Evolutionary conservation across 257 asterid genomes (phyloP), one percentile per base, ranked within the genome.

Genomic region (Nicotiana sylvestris): DNA sequence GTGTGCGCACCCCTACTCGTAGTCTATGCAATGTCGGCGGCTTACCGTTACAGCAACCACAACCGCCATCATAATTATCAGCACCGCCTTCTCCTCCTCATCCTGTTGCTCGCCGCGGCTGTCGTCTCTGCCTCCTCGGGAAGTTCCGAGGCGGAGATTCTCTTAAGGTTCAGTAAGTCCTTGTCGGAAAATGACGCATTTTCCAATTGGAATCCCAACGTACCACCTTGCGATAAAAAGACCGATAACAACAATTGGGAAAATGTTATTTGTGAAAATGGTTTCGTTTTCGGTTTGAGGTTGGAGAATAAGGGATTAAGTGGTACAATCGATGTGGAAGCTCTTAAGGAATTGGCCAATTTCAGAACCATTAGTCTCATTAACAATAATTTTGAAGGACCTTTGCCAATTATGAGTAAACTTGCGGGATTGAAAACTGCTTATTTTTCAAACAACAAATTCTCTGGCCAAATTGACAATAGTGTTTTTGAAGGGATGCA

Each of bases 311-410:
- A 89, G 90, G 94, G 90, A 1, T 33, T 93, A 27, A 62, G 83
- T 3, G 97, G 97, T 4, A 66, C 49, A 29, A 78, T 93, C 16
- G 92, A 91, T 66, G 85, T 92, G 37, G 93, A 88, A 0, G 25
- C 89, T 58, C 89, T 93, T 6, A 60, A 67, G 0, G 79, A 68
- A 27, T 37, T 93, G 88, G 66, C 21, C 3, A 56, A 76, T 29
- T 43, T 93, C 78, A 85, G 93, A 70, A 88, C 88, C 13, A 37
- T 93, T 11, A 89, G 92, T 86, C 61, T 91, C 9, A 85, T 82
- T 91, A 80, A 88, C 82, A 93, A 93, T 30, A 77, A 78, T 0
- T 88, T 92, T 0, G 88, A 89, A 5, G 97, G 95, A 2, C 12
- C 86, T 1, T 53, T 91, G 77, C 97, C 97, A 1, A 83, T 84